Conservation (phyloP, 208 protist species). For the Crithidia expoeki region DNA sequence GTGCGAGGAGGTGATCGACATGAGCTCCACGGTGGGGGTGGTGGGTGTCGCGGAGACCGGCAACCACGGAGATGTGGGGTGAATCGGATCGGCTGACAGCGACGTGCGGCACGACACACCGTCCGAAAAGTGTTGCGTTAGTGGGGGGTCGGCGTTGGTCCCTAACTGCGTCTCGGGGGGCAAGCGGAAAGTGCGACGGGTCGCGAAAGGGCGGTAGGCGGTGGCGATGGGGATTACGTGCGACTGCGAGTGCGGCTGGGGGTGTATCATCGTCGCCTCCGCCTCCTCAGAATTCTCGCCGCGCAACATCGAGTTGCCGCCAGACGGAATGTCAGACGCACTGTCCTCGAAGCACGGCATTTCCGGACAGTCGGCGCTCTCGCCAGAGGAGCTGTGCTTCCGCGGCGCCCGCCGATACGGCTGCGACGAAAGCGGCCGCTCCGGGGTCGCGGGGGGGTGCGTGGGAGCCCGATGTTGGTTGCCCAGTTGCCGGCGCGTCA, state of each 20-base stretch:
- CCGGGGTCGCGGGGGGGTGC: background rate
- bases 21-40: background rate
- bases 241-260: background rate
- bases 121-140: background rate
- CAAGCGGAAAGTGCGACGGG: background rate
- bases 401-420: background rate
- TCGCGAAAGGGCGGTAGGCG: conserved; percentile 4
- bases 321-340: background rate
- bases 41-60: background rate
- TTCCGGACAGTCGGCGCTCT: background rate
- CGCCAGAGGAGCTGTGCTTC: background rate
- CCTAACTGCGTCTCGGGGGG: background rate
- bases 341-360: conserved; percentile 4
- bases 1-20: background rate
- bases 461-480: background rate
- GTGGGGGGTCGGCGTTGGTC: background rate
- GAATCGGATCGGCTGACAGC: too few relatives aligned
- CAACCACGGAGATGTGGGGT: background rate
- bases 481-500: background rate
- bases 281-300: background rate
- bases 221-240: background rate
- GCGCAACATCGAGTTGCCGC: too few relatives aligned
- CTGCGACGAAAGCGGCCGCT: background rate
- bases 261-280: background rate
- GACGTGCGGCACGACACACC: background rate